These are phyloP conservation scores for Juglanconis oblonga DNA, from an alignment of 2,329 filamentous ascomycete species.

Conservation along the genomic window DNA sequence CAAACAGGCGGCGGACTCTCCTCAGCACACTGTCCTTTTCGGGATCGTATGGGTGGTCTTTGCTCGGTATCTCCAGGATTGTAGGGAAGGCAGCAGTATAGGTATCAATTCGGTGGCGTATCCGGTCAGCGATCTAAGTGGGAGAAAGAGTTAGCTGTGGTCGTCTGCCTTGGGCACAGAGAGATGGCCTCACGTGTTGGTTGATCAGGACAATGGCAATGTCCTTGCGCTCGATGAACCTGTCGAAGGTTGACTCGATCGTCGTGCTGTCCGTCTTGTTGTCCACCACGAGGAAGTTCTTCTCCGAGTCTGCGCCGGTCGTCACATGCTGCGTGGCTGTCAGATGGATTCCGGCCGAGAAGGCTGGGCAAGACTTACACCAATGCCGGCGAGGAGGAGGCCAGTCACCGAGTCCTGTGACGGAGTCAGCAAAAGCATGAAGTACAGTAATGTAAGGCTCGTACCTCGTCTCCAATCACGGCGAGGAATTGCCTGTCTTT, in stretches of 20 bases:
- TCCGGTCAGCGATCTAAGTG: constrained; percentile 84
- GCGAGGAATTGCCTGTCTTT: constrained; percentile 94
- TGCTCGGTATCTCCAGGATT: constrained; percentile 93
- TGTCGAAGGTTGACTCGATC: constrained; percentile 87
- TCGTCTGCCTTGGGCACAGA: no score
- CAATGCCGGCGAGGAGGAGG: constrained; percentile 89
- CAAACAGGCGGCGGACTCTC: constrained; percentile 68
- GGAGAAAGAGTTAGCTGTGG: not conserved
- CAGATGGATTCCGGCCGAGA: constrained; percentile 7
- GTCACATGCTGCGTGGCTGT: constrained; percentile 72
- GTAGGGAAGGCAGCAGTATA: constrained; percentile 96
- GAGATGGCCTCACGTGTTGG: constrained; percentile 69
- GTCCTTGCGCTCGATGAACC: constrained; percentile 89
- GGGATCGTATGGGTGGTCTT: constrained; percentile 97
- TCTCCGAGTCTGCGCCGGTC: constrained; percentile 80
- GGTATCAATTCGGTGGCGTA: constrained; percentile 84
- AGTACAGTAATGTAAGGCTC: not conserved
- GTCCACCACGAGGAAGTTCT: constrained; percentile 98
- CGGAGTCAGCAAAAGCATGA: constrained; percentile 17
- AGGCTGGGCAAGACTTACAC: constrained; percentile 52
- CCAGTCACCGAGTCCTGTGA: constrained; percentile 90
- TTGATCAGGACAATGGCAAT: constrained; percentile 97
- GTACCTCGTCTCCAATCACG: constrained; percentile 96
- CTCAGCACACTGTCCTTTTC: constrained; percentile 98
- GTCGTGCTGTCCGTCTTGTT: constrained; percentile 82